Evolutionary conservation across 768 basidiomycete genomes (phyloP).

Genomic region (Psilocybe cyanescens): DNA sequence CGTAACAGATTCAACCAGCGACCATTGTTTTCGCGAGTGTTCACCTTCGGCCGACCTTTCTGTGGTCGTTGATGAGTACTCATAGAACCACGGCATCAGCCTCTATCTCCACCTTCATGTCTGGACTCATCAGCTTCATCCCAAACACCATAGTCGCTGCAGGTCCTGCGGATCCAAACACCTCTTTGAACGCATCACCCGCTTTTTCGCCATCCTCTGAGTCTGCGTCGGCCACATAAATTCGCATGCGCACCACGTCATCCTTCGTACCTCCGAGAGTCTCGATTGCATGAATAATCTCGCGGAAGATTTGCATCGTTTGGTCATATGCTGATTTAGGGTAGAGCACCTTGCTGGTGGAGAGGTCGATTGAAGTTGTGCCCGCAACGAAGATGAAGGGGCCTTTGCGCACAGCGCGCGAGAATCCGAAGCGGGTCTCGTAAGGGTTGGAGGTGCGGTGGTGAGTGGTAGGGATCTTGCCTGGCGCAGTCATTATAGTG

Average conservation of each 20-base stretch:
- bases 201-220: slow-evolving; percentile 42
- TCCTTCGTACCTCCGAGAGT: slow-evolving; percentile 43
- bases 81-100: slow-evolving; percentile 48
- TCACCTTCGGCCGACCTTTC: too few species aligned
- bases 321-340: slow-evolving; percentile 51
- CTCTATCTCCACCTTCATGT: slow-evolving; percentile 61
- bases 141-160: slow-evolving; percentile 61
- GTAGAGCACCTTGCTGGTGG: slow-evolving; percentile 40
- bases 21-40: too few species aligned
- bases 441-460: slow-evolving; percentile 43
- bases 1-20: too few species aligned
- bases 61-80: not conserved
- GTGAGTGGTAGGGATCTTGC: not conserved
- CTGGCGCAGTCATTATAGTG: not conserved
- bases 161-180: slow-evolving; percentile 44
- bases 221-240: slow-evolving; percentile 44
- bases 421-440: slow-evolving; percentile 54
- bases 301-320: slow-evolving; percentile 44
- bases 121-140: slow-evolving; percentile 42
- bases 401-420: slow-evolving; percentile 53
- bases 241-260: slow-evolving; percentile 50
- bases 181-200: slow-evolving; percentile 44
- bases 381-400: slow-evolving; percentile 58
- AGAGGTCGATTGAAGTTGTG: slow-evolving; percentile 50
- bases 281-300: slow-evolving; percentile 47